Evolutionary conservation across 768 basidiomycete species (phyloP), one percentile per base, ranked within the genome.

Genomic region (Termitomyces sp.): DNA sequence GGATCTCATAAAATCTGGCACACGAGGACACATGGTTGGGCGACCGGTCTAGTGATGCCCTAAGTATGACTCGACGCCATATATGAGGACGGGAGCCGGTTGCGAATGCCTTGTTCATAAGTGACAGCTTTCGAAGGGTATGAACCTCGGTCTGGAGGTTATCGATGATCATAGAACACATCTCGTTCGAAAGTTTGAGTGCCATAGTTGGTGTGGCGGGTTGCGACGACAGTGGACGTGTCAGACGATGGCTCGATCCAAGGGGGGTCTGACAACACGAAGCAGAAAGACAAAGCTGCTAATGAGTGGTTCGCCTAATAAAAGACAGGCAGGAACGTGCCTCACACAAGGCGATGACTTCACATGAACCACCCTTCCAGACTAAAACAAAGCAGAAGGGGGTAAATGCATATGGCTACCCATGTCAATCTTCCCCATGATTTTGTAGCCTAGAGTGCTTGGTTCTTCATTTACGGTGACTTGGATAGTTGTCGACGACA

Each of bases 271-370:
- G 22, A 40, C 5, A 28, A 37, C 2, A 26, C 17, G 10, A 41
- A 32, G 47, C 5, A 41, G 30, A 22, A 15, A 15, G 22, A 48
- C 41, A 17, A 22, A 43, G 24, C 15, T 21, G n/a, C 50, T 17
- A 51, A 37, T 30, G 12, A 43, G 22, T 41, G 5, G 11, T 41
- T 32, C 19, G 41, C 51, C 30, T 52, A 42, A 51, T 51, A 51
- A 52, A 52, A 21, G 41, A 38, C 32, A 41, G 40, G 50, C 8
- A 56, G 45, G 24, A 56, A 56, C 50, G 55, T 56, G 55, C 55
- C 34, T 45, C 35, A 32, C 49, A 21, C 44, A 56, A 51, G 55
- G 49, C 19, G 15, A n/a, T 48, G 26, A 5, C 21, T 41, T 37
- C 49, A 34, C 43, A 40, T 41, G 34, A 32, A 45, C 49, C 19